Conservation (phyloP, 257 asterid species). For the Vinca minor region DNA sequence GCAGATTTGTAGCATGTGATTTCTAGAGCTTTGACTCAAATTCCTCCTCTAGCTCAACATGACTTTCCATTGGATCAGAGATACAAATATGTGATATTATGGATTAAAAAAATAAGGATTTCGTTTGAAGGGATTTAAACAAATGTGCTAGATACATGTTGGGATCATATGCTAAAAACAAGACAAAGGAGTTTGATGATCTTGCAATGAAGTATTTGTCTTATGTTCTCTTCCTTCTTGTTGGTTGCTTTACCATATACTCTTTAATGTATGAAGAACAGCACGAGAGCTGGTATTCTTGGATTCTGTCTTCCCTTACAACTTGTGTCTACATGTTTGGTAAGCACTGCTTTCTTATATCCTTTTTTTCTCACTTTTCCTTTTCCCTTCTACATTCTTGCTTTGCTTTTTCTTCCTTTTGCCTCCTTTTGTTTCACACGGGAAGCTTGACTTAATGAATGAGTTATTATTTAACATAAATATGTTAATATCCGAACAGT, state of each 20-base stretch:
- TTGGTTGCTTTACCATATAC: constrained; percentile 68
- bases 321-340: constrained; percentile 99
- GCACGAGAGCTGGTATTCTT: constrained; percentile 98
- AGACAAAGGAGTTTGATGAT: constrained; percentile 97
- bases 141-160: neutral
- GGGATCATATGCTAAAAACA: constrained; percentile 85
- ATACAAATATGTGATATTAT: neutral
- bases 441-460: neutral
- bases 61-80: neutral
- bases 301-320: constrained; percentile 92
- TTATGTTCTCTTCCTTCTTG: constrained; percentile 73
- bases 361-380: constrained; percentile 1
- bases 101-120: neutral
- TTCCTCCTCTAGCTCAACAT: neutral
- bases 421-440: neutral
- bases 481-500: neutral
- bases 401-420: neutral
- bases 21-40: neutral
- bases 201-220: constrained; percentile 96
- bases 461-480: neutral
- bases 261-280: constrained; percentile 90
- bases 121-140: neutral
- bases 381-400: constrained; percentile 3
- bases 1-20: neutral
- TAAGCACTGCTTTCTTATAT: constrained; percentile 33